Evolutionary conservation across 2,329 filamentous ascomycete species (phyloP).

Genomic region (Graphiopsis chlorocephala): DNA sequence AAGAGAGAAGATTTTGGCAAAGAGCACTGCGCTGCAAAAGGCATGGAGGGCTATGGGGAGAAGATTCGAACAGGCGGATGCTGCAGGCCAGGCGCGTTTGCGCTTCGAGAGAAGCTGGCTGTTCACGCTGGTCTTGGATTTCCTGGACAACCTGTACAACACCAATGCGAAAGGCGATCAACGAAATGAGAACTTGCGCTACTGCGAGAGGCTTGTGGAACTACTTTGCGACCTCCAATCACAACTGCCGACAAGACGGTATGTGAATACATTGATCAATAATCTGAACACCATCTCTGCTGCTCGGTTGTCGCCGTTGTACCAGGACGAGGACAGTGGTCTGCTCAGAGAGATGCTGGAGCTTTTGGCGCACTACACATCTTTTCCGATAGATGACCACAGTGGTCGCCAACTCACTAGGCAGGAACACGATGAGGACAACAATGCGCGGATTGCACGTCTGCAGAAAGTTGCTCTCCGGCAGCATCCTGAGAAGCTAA

Average conservation of each 20-base stretch:
- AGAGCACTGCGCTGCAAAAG: constrained; percentile 73
- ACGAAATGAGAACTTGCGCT: constrained; percentile 60
- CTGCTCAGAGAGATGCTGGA: constrained; percentile 76
- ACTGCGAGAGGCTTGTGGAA: constrained; percentile 92
- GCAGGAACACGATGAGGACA: constrained; percentile 72
- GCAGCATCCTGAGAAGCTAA: constrained; percentile 84
- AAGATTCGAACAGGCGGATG: constrained; percentile 83
- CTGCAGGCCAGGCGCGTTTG: constrained; percentile 71
- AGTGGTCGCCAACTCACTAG: constrained; percentile 72
- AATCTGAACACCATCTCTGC: constrained; percentile 81
- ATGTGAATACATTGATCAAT: constrained; percentile 82
- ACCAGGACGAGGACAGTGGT: constrained; percentile 62
- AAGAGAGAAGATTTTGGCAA: constrained; percentile 70
- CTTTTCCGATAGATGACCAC: constrained; percentile 89
- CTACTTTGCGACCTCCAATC: constrained; percentile 87
- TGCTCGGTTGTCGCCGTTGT: constrained; percentile 75
- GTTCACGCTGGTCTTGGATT: constrained; percentile 80
- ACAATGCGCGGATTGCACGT: constrained; percentile 72
- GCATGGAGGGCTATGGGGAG: constrained; percentile 86
- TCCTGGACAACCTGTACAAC: constrained; percentile 70
- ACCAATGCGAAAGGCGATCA: constrained; percentile 30
- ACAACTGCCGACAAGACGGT: constrained; percentile 88
- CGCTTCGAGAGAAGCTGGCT: constrained; percentile 94
- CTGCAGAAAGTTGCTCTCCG: constrained; percentile 77
- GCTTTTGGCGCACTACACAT: constrained; percentile 81